phyloP scores from a whole-genome alignment of 306 rosid genomes.

The Vicia villosa region DNA sequence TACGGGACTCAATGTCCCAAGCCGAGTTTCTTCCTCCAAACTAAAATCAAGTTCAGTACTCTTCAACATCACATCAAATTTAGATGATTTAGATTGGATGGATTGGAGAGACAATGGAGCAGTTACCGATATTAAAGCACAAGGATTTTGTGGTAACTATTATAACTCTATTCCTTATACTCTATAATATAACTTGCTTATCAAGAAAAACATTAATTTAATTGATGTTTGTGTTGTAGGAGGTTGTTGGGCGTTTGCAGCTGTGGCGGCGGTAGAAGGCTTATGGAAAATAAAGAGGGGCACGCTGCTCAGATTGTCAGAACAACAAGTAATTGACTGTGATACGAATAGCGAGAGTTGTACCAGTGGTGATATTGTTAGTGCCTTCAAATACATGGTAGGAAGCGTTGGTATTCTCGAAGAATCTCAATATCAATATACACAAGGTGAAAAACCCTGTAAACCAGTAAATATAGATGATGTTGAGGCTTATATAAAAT shows the following conservation, averaged over 20 bases:
- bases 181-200: too few species aligned
- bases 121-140: background rate
- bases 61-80: too few species aligned
- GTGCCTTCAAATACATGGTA: background rate
- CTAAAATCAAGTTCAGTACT: too few species aligned
- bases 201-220: too few species aligned
- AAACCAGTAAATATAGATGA: too few species aligned
- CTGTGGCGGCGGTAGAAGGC: background rate
- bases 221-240: background rate
- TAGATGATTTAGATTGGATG: too few species aligned
- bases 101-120: background rate
- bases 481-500: too few species aligned
- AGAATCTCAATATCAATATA: too few species aligned
- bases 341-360: background rate
- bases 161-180: background rate
- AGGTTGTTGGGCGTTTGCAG: background rate
- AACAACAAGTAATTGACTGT: background rate
- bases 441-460: too few species aligned
- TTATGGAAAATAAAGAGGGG: background rate
- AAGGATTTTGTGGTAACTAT: background rate
- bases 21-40: too few species aligned
- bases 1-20: background rate
- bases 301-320: background rate
- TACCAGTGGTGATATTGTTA: background rate
- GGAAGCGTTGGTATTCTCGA: background rate